A percentile compares a stretch with the other conserved stretches of the same genome.
phyloP scores from a whole-genome alignment of 1,284 basidiomycete species.

The Sanghuangporus sanghuang region DNA sequence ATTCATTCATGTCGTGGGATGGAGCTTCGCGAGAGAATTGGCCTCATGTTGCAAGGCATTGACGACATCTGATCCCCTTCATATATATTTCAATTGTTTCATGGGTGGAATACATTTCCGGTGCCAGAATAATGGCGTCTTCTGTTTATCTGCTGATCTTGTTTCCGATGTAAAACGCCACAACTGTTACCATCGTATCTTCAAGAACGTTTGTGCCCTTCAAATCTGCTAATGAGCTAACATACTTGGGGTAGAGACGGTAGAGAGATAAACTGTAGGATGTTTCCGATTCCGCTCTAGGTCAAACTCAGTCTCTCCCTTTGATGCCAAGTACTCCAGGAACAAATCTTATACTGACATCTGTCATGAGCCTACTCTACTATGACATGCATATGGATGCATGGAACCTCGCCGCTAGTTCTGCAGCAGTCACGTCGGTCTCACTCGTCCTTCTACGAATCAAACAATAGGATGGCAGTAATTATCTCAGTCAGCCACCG shows the following conservation, averaged over 20 bases:
- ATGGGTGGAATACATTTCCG: not conserved
- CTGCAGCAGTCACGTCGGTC: not conserved
- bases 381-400: not conserved
- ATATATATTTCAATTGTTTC: not conserved
- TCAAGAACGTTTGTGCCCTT: not conserved
- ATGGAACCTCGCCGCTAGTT: not conserved
- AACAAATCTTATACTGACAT: not conserved
- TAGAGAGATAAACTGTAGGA: too few species aligned
- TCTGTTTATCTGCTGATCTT: not conserved
- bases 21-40: constrained; percentile 27
- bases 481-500: not conserved
- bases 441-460: not conserved
- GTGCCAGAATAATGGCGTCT: too few species aligned
- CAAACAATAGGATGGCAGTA: not conserved
- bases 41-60: constrained; percentile 4
- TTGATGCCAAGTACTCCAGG: not conserved
- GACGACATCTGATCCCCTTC: not conserved
- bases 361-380: not conserved
- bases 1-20: constrained; percentile 44
- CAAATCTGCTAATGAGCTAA: not conserved
- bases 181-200: not conserved
- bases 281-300: not conserved
- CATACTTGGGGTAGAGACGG: not conserved
- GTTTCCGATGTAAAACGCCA: not conserved
- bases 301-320: not conserved